Evolutionary conservation across 148 eudicot genomes (phyloP).

Genomic region (Pouteria glomerata): DNA sequence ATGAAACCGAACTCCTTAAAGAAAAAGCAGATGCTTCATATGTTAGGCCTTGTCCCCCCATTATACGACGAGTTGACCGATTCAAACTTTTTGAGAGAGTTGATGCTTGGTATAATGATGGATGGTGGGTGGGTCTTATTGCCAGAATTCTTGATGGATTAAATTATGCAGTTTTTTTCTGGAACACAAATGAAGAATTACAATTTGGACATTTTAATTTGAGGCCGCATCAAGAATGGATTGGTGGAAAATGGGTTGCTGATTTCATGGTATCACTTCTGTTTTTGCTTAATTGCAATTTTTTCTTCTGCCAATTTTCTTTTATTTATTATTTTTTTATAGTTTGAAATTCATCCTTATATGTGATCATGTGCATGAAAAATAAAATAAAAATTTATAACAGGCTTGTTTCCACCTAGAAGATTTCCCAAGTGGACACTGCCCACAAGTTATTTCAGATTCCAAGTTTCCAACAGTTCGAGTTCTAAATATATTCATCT

Average conservation of each 20-base stretch:
- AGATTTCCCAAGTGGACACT: no score
- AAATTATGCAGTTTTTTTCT: conserved; percentile 43
- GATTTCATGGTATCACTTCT: conserved; percentile 29
- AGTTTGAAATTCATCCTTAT: neutral
- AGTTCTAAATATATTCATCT: neutral
- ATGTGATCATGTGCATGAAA: neutral
- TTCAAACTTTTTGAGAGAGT: conserved; percentile 47
- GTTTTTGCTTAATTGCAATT: no score
- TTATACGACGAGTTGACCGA: conserved; percentile 22
- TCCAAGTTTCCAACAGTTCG: neutral
- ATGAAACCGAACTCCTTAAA: conserved; percentile 25
- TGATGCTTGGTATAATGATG: conserved; percentile 65
- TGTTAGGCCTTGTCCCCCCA: conserved; percentile 57
- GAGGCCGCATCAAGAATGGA: conserved; percentile 68
- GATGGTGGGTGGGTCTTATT: conserved; percentile 65
- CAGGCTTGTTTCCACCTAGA: no score
- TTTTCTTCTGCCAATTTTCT: neutral
- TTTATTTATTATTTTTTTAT: neutral
- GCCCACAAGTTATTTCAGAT: no score
- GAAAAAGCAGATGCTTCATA: conserved; percentile 29
- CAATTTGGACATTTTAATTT: conserved; percentile 33
- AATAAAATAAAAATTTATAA: no score
- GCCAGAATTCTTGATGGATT: conserved; percentile 28
- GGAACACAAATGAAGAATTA: conserved; percentile 45
- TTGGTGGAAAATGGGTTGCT: conserved; percentile 37